These are phyloP conservation scores for Zoysia japonica DNA, from an alignment of 176 grass and related monocot genomes.

Conservation along the genomic window DNA sequence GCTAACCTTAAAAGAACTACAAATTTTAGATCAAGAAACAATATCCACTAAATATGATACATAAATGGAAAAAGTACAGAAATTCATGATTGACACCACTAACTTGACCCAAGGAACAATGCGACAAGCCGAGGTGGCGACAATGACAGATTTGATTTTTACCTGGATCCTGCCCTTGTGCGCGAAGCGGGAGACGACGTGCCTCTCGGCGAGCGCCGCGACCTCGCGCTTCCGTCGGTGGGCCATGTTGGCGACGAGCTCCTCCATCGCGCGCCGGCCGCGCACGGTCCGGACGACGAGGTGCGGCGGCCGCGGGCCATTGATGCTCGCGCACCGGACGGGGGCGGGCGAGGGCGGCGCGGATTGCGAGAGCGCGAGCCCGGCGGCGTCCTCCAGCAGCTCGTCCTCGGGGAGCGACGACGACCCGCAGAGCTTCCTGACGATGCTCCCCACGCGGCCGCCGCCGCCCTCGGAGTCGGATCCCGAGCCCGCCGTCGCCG, in stretches of 20 bases:
- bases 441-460: slow-evolving; percentile 43
- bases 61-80: slow-evolving; percentile 10
- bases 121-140: not conserved
- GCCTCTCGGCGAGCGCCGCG: slow-evolving; percentile 51
- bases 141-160: not conserved
- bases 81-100: slow-evolving; percentile 13
- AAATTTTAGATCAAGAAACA: slow-evolving; percentile 35
- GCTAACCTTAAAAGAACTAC: slow-evolving; percentile 38
- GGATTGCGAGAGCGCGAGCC: slow-evolving; percentile 28
- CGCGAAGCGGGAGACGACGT: slow-evolving; percentile 60
- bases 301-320: not conserved
- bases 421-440: slow-evolving; percentile 55
- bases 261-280: slow-evolving; percentile 64
- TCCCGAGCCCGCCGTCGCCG: not conserved
- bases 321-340: slow-evolving; percentile 10
- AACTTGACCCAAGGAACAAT: slow-evolving; percentile 14
- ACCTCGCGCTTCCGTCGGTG: slow-evolving; percentile 70
- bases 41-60: slow-evolving; percentile 13
- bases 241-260: slow-evolving; percentile 72
- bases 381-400: slow-evolving; percentile 21
- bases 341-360: slow-evolving; percentile 35
- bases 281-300: slow-evolving; percentile 52
- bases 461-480: slow-evolving; percentile 39
- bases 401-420: slow-evolving; percentile 61
- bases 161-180: slow-evolving; percentile 89